Evolutionary conservation across 1,284 basidiomycete species (phyloP), one percentile per base, ranked within the genome.

Genomic region (Cutaneotrichosporon sp.): DNA sequence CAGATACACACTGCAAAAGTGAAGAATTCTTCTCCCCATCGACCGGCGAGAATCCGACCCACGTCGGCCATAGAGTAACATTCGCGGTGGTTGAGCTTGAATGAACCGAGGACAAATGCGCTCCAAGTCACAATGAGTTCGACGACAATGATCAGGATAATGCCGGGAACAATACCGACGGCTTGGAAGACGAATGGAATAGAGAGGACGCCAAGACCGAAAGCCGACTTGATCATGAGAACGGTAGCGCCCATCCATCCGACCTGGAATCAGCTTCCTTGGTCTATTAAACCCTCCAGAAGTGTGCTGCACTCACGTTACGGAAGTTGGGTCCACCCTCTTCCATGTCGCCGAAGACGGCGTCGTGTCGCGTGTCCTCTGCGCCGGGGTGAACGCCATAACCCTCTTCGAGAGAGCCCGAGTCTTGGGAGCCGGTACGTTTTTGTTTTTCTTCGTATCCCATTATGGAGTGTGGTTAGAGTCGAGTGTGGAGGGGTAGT

Each of bases 171-270:
- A 65, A 70, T 65, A 0, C 85, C 85, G 55, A 86, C 83, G 6
- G 83, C 82, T 22, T 84, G 84, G 69, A 86, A 82, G 2, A 85
- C 81, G 58, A 83, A 84, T 0, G 86, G 85, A 6, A 86, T 79
- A 16, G 85, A 85, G 18, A 86, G 75, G 80, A 86, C 85, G 16
- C 86, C 86, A 72, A 86, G 85, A 69, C 84, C 85, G 57, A 87
- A 84, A 34, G 86, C 85, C 67, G 85, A 84, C 53, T 85, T 84
- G 64, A 86, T 86, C 85, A 87, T 86, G 46, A 86, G 75, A 53
- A 86, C 71, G 30, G 80, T 77, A 1, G 71, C 65, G 49, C 65
- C 66, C 14, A 65, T 46, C 58, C 63, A 63, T 1, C 66, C 66
- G 36, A 68, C 61, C 65, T 66, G 58, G 22, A 0, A 58, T 65